These are phyloP conservation scores for Aspergillus phoenicis DNA, from an alignment of 2,329 filamentous ascomycete species.

Conservation along the genomic window DNA sequence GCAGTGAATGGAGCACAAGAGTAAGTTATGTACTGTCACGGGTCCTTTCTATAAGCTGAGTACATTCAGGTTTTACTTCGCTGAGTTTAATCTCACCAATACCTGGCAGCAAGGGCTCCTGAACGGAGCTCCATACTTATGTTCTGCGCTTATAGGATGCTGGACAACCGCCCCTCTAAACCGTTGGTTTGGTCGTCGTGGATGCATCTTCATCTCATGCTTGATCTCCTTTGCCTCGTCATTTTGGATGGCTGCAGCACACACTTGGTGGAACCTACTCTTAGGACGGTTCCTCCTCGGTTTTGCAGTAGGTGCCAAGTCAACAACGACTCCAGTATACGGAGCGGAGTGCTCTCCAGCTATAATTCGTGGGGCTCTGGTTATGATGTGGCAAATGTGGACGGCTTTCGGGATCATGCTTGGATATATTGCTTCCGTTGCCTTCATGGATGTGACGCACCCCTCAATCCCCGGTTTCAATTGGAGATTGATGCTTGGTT, in stretches of 20 bases:
- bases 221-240: slow-evolving; percentile 63
- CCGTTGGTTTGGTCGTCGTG: slow-evolving; percentile 54
- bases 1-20: background rate
- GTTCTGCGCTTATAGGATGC: background rate
- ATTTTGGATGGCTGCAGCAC: slow-evolving; percentile 64
- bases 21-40: background rate
- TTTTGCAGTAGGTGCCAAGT: slow-evolving; percentile 52
- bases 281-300: slow-evolving; percentile 71
- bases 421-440: slow-evolving; percentile 62
- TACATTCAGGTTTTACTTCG: background rate
- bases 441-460: slow-evolving; percentile 60
- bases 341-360: slow-evolving; percentile 73
- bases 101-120: background rate
- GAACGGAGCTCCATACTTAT: background rate
- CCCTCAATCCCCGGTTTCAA: slow-evolving; percentile 58
- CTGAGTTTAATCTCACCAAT: background rate
- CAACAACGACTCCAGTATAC: slow-evolving; percentile 32
- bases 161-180: background rate
- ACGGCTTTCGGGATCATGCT: slow-evolving; percentile 54
- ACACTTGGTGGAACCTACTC: slow-evolving; percentile 72
- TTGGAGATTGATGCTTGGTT: slow-evolving; percentile 71
- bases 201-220: slow-evolving; percentile 75
- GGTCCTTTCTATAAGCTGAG: background rate
- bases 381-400: slow-evolving; percentile 77
- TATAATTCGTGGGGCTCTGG: slow-evolving; percentile 69